Evolutionary conservation across 441 rosid species (phyloP).

Genomic region (Brassica balearica): DNA sequence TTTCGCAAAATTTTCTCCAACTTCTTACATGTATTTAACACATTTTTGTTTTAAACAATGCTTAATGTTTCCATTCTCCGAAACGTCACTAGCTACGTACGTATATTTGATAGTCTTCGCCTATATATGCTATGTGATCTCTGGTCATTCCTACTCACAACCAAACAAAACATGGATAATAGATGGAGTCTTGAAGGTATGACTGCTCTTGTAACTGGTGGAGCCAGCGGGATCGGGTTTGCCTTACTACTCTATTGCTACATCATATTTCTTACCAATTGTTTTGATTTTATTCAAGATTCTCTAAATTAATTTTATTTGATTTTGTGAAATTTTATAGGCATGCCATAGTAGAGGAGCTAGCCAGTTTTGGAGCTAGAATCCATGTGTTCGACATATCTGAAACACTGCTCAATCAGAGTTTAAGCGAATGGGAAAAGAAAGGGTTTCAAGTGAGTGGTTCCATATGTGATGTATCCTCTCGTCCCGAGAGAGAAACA

Average conservation of each 20-base stretch:
- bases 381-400: slow-evolving; percentile 7
- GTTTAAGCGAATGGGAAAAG: slow-evolving; percentile 1
- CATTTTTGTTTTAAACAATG: no score
- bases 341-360: slow-evolving; percentile 6
- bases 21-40: no score
- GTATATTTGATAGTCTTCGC: background rate
- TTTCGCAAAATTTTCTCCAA: no score
- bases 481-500: background rate
- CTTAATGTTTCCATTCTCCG: no score
- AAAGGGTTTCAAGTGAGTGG: slow-evolving; percentile 14
- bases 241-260: background rate
- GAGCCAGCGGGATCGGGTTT: slow-evolving; percentile 28
- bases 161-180: slow-evolving; percentile 5
- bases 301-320: background rate
- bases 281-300: background rate
- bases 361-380: background rate
- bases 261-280: background rate
- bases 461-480: background rate
- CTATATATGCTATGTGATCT: background rate
- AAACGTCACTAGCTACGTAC: no score
- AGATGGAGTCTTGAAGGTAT: slow-evolving; percentile 32
- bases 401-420: slow-evolving; percentile 5
- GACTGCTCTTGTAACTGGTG: slow-evolving; percentile 37
- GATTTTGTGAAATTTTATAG: background rate
- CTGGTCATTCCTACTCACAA: background rate